Conservation (phyloP, 768 basidiomycete species). For the Lepiota venenata region DNA sequence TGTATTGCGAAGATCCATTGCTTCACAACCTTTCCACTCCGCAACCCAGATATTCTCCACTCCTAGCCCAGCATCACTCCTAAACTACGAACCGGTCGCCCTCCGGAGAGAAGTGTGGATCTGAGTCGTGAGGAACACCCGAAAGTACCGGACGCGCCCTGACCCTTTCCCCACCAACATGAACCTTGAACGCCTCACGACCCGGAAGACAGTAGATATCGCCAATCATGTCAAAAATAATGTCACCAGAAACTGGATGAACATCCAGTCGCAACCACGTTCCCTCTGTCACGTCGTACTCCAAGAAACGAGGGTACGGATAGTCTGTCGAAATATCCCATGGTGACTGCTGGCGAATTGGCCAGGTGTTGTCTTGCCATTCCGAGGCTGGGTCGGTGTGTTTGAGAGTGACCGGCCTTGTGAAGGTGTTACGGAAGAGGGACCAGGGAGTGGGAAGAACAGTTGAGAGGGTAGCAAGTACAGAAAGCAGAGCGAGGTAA, state of each 20-base stretch:
- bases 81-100: constrained; percentile 64
- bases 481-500: constrained; percentile 26
- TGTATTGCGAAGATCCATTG: constrained; percentile 48
- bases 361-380: constrained; percentile 56
- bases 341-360: constrained; percentile 51
- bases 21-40: constrained; percentile 62
- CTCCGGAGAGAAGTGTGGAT: constrained; percentile 69
- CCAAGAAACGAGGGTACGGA: constrained; percentile 59
- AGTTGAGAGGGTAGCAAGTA: constrained; percentile 29
- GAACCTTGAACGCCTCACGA: constrained; percentile 19
- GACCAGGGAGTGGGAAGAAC: constrained; percentile 34
- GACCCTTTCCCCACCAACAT: constrained; percentile 17
- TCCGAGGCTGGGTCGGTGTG: constrained; percentile 31
- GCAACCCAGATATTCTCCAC: constrained; percentile 75
- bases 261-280: constrained; percentile 78
- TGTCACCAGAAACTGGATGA: constrained; percentile 64
- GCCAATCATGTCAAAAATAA: constrained; percentile 73
- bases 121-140: constrained; percentile 67
- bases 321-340: constrained; percentile 82
- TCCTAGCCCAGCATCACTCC: constrained; percentile 70
- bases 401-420: constrained; percentile 15
- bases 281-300: constrained; percentile 69
- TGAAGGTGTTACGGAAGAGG: constrained; percentile 19
- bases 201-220: constrained; percentile 71
- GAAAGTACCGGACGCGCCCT: constrained; percentile 56